A percentile compares a stretch with the other conserved stretches of the same genome.
These are phyloP conservation scores for Leishmania martiniquensis DNA, from an alignment of 208 protist genomes.

Conservation along the genomic window DNA sequence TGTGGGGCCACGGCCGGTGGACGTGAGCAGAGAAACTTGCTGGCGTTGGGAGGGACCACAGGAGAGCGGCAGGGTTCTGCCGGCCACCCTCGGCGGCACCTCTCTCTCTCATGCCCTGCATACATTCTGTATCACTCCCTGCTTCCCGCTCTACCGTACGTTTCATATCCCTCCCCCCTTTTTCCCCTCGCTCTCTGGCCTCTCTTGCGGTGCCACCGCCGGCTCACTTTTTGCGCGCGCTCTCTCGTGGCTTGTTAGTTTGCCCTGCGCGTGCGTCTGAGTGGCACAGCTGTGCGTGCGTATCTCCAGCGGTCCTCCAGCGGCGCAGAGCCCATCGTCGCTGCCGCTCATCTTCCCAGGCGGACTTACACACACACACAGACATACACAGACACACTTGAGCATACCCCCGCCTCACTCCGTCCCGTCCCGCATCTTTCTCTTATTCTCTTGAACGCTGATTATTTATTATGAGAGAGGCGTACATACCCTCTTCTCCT, in stretches of 20 bases:
- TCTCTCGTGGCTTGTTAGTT: not conserved
- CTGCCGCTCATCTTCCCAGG: not conserved
- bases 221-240: not conserved
- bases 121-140: conserved; percentile 3
- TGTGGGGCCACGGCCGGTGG: not conserved
- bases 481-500: too few species aligned
- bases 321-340: not conserved
- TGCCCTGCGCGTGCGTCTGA: not conserved
- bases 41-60: not conserved
- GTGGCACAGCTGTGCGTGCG: not conserved
- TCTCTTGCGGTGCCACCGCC: not conserved
- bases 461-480: too few species aligned
- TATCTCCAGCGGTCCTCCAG: not conserved
- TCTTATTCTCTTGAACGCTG: too few species aligned
- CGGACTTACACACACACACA: not conserved
- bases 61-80: not conserved
- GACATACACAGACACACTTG: too few species aligned
- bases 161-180: conserved; percentile 19
- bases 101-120: not conserved
- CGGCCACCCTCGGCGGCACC: not conserved
- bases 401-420: too few species aligned
- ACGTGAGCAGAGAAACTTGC: not conserved
- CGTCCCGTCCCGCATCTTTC: too few species aligned
- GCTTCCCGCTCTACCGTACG: conserved; percentile 15
- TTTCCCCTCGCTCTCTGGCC: not conserved